phyloP scores from a whole-genome alignment of 2,329 filamentous ascomycete genomes.

The Keithomyces neogunnii region DNA sequence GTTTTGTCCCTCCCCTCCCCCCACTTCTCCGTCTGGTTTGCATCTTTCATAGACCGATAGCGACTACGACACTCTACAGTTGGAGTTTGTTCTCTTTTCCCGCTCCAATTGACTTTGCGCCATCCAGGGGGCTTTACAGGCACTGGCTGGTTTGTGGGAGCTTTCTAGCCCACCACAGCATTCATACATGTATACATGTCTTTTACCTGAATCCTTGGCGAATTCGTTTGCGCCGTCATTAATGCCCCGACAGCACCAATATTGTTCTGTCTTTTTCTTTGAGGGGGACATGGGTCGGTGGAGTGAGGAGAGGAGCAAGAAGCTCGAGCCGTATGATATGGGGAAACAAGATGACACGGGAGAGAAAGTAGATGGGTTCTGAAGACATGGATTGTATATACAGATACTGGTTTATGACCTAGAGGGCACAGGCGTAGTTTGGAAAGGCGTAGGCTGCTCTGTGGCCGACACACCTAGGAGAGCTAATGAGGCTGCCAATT shows the following conservation, averaged over 20 bases:
- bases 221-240: neutral
- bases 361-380: neutral
- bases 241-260: neutral
- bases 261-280: neutral
- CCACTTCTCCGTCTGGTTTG: constrained; percentile 5
- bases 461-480: neutral
- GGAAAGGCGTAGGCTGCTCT: neutral
- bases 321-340: neutral
- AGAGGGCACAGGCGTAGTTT: neutral
- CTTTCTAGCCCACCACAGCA: neutral
- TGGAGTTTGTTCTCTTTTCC: neutral
- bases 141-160: neutral
- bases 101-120: constrained; percentile 2
- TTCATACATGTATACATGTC: neutral
- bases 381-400: neutral
- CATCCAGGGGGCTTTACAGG: neutral
- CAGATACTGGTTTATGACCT: neutral
- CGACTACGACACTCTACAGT: constrained; percentile 1
- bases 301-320: neutral
- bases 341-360: neutral
- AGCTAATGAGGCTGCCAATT: neutral
- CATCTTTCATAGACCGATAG: constrained; percentile 10
- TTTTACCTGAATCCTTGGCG: neutral
- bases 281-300: neutral
- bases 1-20: constrained; percentile 2